Evolutionary conservation across 164 flowering plant species (phyloP).

Genomic region (Nelumbo lutea): DNA sequence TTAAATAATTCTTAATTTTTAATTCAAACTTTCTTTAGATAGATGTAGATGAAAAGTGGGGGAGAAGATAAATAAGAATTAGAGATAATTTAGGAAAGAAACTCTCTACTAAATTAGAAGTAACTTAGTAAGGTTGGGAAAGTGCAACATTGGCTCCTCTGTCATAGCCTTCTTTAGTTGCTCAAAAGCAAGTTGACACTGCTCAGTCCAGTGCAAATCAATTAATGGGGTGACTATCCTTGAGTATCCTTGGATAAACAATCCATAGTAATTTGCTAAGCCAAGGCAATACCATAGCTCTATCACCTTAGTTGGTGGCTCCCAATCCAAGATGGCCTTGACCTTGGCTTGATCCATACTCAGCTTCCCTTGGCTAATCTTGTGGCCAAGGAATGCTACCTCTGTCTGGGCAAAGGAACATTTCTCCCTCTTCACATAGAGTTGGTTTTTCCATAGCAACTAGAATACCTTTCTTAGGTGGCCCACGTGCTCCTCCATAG

Average conservation of each 20-base stretch:
- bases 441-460: too few species aligned
- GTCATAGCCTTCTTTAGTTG: not conserved
- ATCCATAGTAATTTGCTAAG: not conserved
- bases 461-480: too few species aligned
- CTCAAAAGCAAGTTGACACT: too few species aligned
- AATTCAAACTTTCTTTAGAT: too few species aligned
- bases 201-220: not conserved
- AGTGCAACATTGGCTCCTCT: not conserved
- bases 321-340: not conserved
- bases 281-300: not conserved
- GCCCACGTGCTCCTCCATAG: too few species aligned
- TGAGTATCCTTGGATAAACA: not conserved
- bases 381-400: not conserved
- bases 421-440: too few species aligned
- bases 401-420: too few species aligned
- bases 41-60: too few species aligned
- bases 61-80: too few species aligned
- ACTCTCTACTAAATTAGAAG: too few species aligned
- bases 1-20: too few species aligned
- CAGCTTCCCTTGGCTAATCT: not conserved
- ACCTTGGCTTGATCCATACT: not conserved
- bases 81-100: too few species aligned
- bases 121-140: not conserved
- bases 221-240: not conserved
- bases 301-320: not conserved